phyloP scores from a whole-genome alignment of 768 basidiomycete species.

The Chalciporus pseudorubinellus region DNA sequence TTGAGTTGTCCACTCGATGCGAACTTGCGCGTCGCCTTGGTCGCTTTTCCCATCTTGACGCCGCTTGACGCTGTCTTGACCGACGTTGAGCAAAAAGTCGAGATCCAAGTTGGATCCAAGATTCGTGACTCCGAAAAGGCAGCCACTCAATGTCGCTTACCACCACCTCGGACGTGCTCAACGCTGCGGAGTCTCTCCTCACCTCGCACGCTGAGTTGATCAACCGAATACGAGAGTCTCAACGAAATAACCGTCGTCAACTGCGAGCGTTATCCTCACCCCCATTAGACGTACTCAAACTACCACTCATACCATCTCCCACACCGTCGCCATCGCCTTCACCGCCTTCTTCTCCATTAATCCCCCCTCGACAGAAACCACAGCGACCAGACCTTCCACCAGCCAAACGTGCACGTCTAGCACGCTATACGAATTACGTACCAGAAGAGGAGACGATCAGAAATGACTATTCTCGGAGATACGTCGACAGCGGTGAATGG shows the following conservation, averaged over 20 bases:
- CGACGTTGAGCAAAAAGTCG: background rate
- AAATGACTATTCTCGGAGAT: slow-evolving; percentile 90
- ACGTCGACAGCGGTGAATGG: slow-evolving; percentile 90
- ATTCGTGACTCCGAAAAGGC: slow-evolving; percentile 13
- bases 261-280: slow-evolving; percentile 55
- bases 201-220: slow-evolving; percentile 60
- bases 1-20: slow-evolving; percentile 86
- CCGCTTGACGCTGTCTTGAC: too few relatives aligned
- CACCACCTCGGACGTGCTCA: slow-evolving; percentile 52
- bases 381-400: slow-evolving; percentile 56
- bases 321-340: slow-evolving; percentile 52
- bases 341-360: slow-evolving; percentile 44
- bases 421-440: slow-evolving; percentile 77
- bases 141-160: slow-evolving; percentile 13
- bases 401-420: slow-evolving; percentile 69
- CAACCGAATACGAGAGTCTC: slow-evolving; percentile 50
- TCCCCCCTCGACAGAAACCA: slow-evolving; percentile 34
- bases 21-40: slow-evolving; percentile 77
- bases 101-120: background rate
- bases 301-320: slow-evolving; percentile 59
- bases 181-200: slow-evolving; percentile 64
- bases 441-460: slow-evolving; percentile 95
- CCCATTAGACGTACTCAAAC: slow-evolving; percentile 50
- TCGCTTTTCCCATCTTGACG: slow-evolving; percentile 54
- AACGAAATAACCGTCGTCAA: slow-evolving; percentile 55